Evolutionary conservation across 768 basidiomycete species (phyloP).

Genomic region (Gelatoporia subvermispora): DNA sequence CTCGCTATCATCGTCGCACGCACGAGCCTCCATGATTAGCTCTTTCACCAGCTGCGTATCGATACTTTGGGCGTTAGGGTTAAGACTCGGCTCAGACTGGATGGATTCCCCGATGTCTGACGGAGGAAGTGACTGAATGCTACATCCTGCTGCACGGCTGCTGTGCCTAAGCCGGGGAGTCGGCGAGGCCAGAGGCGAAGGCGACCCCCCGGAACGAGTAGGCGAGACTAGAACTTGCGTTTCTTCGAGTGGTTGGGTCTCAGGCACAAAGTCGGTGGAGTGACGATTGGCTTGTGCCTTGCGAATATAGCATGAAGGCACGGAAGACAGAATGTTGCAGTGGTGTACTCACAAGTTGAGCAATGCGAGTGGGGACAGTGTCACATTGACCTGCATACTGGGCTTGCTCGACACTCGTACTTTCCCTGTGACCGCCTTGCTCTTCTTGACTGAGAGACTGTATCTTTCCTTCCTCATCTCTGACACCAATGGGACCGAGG

Average conservation of each 20-base stretch:
- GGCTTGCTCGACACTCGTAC: constrained; percentile 26
- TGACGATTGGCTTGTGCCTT: constrained; percentile 1
- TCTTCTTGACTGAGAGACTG: constrained; percentile 35
- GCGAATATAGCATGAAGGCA: not conserved
- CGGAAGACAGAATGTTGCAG: not conserved
- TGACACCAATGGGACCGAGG: constrained; percentile 50
- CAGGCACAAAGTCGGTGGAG: constrained; percentile 31
- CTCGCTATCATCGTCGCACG: constrained; percentile 32
- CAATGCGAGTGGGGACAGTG: constrained; percentile 47
- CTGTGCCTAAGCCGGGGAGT: constrained; percentile 2
- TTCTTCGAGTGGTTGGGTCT: constrained; percentile 44
- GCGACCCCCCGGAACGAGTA: not conserved
- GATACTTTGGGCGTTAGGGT: constrained; percentile 16
- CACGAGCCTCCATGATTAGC: constrained; percentile 17
- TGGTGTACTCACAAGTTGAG: constrained; percentile 44
- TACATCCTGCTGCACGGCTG: not conserved
- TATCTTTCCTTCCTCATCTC: constrained; percentile 52
- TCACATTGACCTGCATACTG: constrained; percentile 50
- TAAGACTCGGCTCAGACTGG: constrained; percentile 3
- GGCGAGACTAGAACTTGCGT: constrained; percentile 28
- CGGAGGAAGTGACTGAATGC: constrained; percentile 14
- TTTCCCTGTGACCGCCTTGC: constrained; percentile 7
- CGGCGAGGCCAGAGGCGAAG: constrained; percentile 6
- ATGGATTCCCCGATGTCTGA: constrained; percentile 14
- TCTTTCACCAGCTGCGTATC: constrained; percentile 38